These are phyloP conservation scores for Amaranthus palmeri DNA, from an alignment of 148 eudicot species.

Conservation along the genomic window DNA sequence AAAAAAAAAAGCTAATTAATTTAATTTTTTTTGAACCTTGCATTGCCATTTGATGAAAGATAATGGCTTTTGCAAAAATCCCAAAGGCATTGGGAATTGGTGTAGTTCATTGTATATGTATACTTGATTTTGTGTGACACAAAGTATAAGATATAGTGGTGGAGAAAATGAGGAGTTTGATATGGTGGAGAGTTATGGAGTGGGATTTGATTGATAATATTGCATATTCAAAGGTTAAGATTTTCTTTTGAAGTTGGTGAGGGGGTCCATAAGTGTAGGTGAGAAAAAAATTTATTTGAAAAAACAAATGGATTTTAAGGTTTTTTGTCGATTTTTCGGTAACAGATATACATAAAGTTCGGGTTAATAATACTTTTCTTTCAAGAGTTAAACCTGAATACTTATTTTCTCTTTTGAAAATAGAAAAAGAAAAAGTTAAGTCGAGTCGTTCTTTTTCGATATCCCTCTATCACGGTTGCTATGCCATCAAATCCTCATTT, in stretches of 20 bases:
- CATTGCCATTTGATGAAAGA: slow-evolving; percentile 30
- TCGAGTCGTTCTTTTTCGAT: slow-evolving; percentile 2
- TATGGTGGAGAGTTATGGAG: slow-evolving; percentile 8
- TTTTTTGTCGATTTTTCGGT: background rate
- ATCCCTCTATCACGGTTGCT: background rate
- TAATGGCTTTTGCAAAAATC: slow-evolving; percentile 60
- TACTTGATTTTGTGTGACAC: slow-evolving; percentile 18
- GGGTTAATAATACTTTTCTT: no score
- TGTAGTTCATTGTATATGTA: slow-evolving; percentile 16
- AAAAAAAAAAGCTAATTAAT: slow-evolving; percentile 22
- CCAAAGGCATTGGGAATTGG: slow-evolving; percentile 54
- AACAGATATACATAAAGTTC: no score
- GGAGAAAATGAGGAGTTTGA: slow-evolving; percentile 11
- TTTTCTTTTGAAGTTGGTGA: background rate
- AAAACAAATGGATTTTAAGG: slow-evolving; percentile 8
- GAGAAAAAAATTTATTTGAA: slow-evolving; percentile 14
- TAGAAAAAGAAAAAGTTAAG: slow-evolving; percentile 12
- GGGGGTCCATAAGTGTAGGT: slow-evolving; percentile 19
- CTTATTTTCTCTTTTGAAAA: background rate
- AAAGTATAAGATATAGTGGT: slow-evolving; percentile 6
- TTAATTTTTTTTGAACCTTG: slow-evolving; percentile 19
- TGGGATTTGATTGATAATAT: background rate
- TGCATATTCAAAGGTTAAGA: slow-evolving; percentile 15
- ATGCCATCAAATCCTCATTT: slow-evolving; percentile 12
- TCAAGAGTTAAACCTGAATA: no score